These are phyloP conservation scores for Colletotrichum sp. DNA, from an alignment of 2,329 filamentous ascomycete species.

Conservation along the genomic window DNA sequence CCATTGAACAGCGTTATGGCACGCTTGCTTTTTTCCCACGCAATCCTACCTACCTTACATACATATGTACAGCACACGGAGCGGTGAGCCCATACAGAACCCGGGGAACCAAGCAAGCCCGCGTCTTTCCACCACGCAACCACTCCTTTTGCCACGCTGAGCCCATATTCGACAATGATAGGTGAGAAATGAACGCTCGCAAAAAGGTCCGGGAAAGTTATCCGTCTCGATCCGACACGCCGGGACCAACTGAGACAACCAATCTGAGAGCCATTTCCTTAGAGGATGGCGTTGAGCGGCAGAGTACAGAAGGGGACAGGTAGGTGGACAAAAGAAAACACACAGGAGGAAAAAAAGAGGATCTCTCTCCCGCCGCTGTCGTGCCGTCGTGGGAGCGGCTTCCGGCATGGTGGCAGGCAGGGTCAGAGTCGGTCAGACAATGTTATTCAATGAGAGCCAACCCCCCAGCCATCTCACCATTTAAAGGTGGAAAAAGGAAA, in stretches of 20 bases:
- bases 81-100: background rate
- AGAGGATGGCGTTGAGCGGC: background rate
- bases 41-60: background rate
- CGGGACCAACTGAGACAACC: background rate
- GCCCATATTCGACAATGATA: background rate
- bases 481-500: conserved; percentile 1
- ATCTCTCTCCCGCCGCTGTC: background rate
- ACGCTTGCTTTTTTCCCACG: background rate
- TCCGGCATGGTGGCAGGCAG: background rate
- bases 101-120: background rate
- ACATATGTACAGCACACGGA: background rate
- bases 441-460: background rate
- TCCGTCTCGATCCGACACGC: conserved; percentile 7
- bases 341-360: background rate
- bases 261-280: background rate
- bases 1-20: background rate
- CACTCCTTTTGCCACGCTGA: background rate
- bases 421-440: background rate
- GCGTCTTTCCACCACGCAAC: background rate
- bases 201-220: background rate
- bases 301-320: background rate
- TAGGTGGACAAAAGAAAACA: background rate
- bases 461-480: background rate
- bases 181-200: background rate
- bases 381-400: background rate